Evolutionary conservation across 306 rosid species (phyloP), one percentile per base, ranked within the genome.

Genomic region (Abrus pulchellus): DNA sequence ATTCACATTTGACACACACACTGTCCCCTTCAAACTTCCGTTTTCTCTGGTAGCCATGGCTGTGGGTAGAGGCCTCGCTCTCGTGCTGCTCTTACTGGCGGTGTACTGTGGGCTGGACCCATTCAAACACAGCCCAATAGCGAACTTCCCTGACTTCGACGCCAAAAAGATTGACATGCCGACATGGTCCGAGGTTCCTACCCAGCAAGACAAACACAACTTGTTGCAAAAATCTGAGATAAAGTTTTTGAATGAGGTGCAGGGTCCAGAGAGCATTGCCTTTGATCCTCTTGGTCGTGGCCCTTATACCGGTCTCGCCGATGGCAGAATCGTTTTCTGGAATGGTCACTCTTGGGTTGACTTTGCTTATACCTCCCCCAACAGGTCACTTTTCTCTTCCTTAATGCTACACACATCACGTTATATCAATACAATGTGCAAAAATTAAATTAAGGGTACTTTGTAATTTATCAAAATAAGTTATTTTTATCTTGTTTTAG

Each of bases 221-320:
- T 77, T 89, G 89, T 82, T 95, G 74, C 98, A 91, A 60, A 95
- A 85, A 6, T 90, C 99, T 5, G 94, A 89, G 85, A 62, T 95
- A 44, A 91, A 79, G 92, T 95, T 95, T 52, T 45, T 83, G 68
- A 92, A 93, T 81, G 84, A 93, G 63, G 82, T 95, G 5, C 97
- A 88, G 55, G 98, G 99, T 44, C 99, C 99, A 1, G 99, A 95
- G 87, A 95, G 99, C 61, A 41, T 95, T 66, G 92, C 82, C 6
- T 95, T 95, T 48, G 99, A 95, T 36, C 82, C 90, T 65, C 97
- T 80, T 28, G 99, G 98, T 79, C 94, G 98, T 47, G 99, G 99
- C 0, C 99, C 99, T 12, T 95, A 93, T 57, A 86, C 96, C 3
- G 99, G 99, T 28, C 90, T 95, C 33, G 99, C 98, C 47, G 99